Conservation (phyloP, 2,329 filamentous ascomycete genomes). For the Botrytis cinerea region DNA sequence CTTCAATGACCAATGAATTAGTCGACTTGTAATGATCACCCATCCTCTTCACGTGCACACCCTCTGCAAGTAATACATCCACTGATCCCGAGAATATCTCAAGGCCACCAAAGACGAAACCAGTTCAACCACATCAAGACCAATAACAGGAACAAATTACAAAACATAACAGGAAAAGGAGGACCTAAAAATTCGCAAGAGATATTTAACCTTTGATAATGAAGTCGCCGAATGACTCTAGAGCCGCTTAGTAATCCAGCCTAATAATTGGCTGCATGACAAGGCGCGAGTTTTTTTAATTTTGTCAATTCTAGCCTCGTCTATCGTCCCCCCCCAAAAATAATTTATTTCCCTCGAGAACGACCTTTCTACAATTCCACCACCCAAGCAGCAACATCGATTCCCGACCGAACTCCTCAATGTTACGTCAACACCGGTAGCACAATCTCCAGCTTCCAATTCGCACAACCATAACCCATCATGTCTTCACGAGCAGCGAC, state of each 20-base stretch:
- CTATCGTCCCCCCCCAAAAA: slow-evolving; percentile 23
- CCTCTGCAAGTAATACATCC: neutral
- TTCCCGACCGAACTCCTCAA: slow-evolving; percentile 25
- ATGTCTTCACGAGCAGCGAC: slow-evolving; percentile 19
- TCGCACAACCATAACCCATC: neutral
- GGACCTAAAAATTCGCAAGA: neutral
- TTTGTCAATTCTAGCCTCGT: slow-evolving; percentile 19
- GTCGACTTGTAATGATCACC: too few relatives aligned
- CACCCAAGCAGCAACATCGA: neutral
- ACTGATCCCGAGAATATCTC: neutral
- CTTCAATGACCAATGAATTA: neutral
- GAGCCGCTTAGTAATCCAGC: slow-evolving; percentile 12
- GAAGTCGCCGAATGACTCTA: neutral
- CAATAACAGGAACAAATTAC: too few relatives aligned
- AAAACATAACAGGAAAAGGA: neutral
- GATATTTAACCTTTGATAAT: neutral
- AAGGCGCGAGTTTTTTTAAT: slow-evolving; percentile 10
- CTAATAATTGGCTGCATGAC: neutral
- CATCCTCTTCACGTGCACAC: too few relatives aligned
- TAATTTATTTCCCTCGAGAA: slow-evolving; percentile 18
- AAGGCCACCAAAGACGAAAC: neutral
- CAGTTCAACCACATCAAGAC: neutral
- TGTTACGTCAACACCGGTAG: slow-evolving; percentile 33
- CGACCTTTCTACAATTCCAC: neutral
- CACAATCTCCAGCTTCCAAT: slow-evolving; percentile 26